Conservation (phyloP, 495 filamentous ascomycete genomes). For the Neurospora sp. region DNA sequence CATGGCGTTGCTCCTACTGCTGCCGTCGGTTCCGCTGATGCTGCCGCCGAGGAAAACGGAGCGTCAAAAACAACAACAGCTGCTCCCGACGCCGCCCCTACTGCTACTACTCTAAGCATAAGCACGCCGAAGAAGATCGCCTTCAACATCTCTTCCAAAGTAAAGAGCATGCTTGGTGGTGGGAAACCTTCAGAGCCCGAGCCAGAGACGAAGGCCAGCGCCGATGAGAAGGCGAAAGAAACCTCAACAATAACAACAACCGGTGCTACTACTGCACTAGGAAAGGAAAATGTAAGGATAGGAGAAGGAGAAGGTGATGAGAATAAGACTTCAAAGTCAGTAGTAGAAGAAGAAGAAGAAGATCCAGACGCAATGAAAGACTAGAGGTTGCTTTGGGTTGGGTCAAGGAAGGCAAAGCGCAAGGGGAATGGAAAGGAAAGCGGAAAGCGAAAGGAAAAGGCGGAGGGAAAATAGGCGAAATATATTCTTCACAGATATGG, state of each 20-base stretch:
- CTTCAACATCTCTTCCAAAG: conserved; percentile 30
- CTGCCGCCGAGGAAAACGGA: background rate
- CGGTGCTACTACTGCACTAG: background rate
- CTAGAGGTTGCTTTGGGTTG: background rate
- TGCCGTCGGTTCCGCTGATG: too few species aligned
- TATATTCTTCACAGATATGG: background rate
- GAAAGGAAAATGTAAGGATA: background rate
- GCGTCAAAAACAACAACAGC: conserved; percentile 5
- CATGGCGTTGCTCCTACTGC: background rate
- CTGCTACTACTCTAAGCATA: background rate
- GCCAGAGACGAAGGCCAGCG: background rate
- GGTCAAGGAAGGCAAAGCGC: background rate
- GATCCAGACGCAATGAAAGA: background rate
- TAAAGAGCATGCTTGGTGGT: conserved; percentile 15
- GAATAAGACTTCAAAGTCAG: background rate
- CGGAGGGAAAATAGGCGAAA: background rate
- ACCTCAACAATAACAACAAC: background rate
- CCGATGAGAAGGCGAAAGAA: background rate
- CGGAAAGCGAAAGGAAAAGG: background rate
- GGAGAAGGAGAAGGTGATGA: background rate
- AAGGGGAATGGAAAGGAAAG: background rate
- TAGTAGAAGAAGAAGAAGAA: background rate
- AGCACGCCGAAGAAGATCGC: conserved; percentile 31
- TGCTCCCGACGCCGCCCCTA: conserved; percentile 6
- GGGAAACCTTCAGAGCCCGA: background rate